Percentiles rank a stretch among this genome's conserved stretches.
These are phyloP conservation scores for Alternaria incomplexa DNA, from an alignment of 2,329 filamentous ascomycete species.

Conservation along the genomic window DNA sequence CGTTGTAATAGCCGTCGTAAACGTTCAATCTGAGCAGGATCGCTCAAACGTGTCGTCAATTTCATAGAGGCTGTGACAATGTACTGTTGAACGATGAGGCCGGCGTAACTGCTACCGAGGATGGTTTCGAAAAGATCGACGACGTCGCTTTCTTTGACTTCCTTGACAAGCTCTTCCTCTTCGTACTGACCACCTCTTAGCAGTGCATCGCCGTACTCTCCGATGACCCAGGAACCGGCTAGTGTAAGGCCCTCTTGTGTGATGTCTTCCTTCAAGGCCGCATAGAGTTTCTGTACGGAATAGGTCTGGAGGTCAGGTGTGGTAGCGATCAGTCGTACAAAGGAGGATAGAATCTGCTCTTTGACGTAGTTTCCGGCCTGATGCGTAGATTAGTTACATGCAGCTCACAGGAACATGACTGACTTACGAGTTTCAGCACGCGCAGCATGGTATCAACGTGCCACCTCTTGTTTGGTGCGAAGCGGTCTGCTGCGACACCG, in stretches of 20 bases:
- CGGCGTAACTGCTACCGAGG: slow-evolving; percentile 92
- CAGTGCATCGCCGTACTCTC: slow-evolving; percentile 93
- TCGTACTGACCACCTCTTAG: slow-evolving; percentile 89
- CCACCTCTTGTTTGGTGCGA: slow-evolving; percentile 96
- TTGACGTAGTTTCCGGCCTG: slow-evolving; percentile 93
- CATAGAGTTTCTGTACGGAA: slow-evolving; percentile 92
- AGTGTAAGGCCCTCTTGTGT: slow-evolving; percentile 95
- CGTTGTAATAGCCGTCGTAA: slow-evolving; percentile 77
- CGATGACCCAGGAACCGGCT: slow-evolving; percentile 95
- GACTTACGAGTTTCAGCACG: slow-evolving; percentile 74
- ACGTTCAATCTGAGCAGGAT: slow-evolving; percentile 84
- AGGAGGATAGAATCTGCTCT: slow-evolving; percentile 95
- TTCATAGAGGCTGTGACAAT: slow-evolving; percentile 96
- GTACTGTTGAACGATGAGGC: slow-evolving; percentile 90
- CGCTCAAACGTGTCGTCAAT: slow-evolving; percentile 84
- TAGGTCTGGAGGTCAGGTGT: slow-evolving; percentile 95
- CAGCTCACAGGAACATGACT: not conserved
- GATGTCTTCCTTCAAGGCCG: slow-evolving; percentile 91
- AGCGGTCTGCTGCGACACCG: slow-evolving; percentile 93
- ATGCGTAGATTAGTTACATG: slow-evolving; percentile 12
- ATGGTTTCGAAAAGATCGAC: slow-evolving; percentile 93
- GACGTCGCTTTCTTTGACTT: slow-evolving; percentile 86
- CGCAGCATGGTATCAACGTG: slow-evolving; percentile 97
- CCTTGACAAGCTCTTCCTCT: slow-evolving; percentile 84
- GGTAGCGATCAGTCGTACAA: slow-evolving; percentile 92